Evolutionary conservation across 2,329 filamentous ascomycete genomes (phyloP).

Genomic region (Canariomyces notabilis): DNA sequence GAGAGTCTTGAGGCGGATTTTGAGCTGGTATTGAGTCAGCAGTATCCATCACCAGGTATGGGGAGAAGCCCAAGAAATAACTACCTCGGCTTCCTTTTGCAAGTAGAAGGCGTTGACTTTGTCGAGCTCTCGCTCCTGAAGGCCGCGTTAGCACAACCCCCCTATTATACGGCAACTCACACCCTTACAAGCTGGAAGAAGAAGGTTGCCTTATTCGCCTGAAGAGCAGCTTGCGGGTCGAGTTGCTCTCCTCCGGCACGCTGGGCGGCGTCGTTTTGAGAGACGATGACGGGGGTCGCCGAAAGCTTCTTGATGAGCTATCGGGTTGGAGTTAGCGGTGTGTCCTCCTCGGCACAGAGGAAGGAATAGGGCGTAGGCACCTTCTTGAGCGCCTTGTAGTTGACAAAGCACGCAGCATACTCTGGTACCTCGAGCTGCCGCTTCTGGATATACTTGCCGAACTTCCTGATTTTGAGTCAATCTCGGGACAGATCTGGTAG

Average conservation of each 20-base stretch:
- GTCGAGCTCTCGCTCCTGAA: conserved; percentile 89
- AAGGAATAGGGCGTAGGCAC: conserved; percentile 42
- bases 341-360: no score
- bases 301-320: conserved; percentile 98
- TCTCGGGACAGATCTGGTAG: no score
- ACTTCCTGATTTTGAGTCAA: no score
- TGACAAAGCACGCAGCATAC: conserved; percentile 98
- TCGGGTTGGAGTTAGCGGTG: conserved; percentile 31
- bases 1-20: conserved; percentile 84
- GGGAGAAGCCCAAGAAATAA: conserved; percentile 26
- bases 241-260: conserved; percentile 39
- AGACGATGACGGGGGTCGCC: conserved; percentile 76
- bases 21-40: conserved; percentile 57
- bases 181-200: conserved; percentile 86
- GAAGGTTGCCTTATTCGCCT: conserved; percentile 97
- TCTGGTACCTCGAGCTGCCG: conserved; percentile 97
- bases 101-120: conserved; percentile 98
- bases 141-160: conserved; percentile 36
- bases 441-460: conserved; percentile 99
- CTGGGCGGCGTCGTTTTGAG: conserved; percentile 60
- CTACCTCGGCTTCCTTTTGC: conserved; percentile 94
- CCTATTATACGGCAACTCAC: not conserved
- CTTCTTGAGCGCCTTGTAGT: conserved; percentile 99
- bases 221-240: conserved; percentile 83
- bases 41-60: not conserved